Base-by-base conservation (phyloP, 2,329 filamentous ascomycete genomes). In the Fusarium sublunatum region DNA sequence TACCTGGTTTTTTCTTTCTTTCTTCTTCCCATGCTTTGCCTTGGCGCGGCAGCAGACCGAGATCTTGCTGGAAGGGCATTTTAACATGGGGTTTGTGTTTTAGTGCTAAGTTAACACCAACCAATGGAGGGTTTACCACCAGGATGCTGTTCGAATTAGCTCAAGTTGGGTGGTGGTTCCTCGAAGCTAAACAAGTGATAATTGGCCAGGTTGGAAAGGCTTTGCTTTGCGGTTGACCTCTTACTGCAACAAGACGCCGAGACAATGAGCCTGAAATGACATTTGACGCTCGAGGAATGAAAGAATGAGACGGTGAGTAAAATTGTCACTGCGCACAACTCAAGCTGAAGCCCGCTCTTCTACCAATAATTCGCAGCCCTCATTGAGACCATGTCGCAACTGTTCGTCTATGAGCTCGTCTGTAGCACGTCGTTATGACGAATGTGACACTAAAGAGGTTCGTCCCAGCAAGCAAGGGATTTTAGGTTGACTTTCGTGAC, bases 41-140 rank as follows among this genome's bases (percentile, higher is more conserved):
- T 59, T 63, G 48, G 55, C 57, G 44, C 15, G 11, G 55, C 41
- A 49, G 41, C 34, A 58, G 41, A 58, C 62, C 53, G 42, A 69
- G 60, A 70, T 69, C 65, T 69, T 43, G 50, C 46, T 53, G 25
- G 40, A 55, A 53, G 50, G 52, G 57, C 52, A 65, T 53, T 65
- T 55, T 22, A 45, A 34, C 44, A 63, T 62, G 53, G 58, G 45
- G 40, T 63, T 65, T 64, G 65, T 12, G 58, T 59, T 36, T 47
- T 47, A 45, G 24, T 43, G 54, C 60, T 46, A 61, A 59, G 59
- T 59, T 58, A 44, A 47, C 62, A 67, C 67, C 41, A 40, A 34
- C 35, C 38, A 43, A 47, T 45, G 24, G 51, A 64, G 53, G 48
- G 61, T 54, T 64, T 64, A 44, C 53, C 41, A 53, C 54, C 32